Conservation (phyloP, 805 yeast genomes). For the Cyberlindnera lachancei region DNA sequence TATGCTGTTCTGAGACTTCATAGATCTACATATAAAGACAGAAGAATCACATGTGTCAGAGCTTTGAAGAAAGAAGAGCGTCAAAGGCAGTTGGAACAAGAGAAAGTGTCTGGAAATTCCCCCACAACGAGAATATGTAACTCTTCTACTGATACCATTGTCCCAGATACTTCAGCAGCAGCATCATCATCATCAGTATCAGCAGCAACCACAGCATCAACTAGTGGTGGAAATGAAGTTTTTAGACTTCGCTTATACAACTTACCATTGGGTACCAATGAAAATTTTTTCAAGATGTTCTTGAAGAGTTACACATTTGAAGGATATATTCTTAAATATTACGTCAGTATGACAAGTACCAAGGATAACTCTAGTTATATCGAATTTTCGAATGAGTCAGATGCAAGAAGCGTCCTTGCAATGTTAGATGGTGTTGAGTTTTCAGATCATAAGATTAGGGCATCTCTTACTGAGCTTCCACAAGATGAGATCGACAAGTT, state of each 20-base stretch:
- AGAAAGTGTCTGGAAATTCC: too few relatives aligned
- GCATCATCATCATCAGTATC: too few relatives aligned
- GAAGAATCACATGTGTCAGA: slow-evolving; percentile 22
- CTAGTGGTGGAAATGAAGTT: not conserved
- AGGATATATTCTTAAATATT: slow-evolving; percentile 17
- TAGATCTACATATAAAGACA: slow-evolving; percentile 22
- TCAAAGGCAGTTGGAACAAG: slow-evolving; percentile 6
- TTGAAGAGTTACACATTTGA: slow-evolving; percentile 17
- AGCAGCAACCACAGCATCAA: not conserved
- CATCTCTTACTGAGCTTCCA: slow-evolving; percentile 8
- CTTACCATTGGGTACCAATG: slow-evolving; percentile 20
- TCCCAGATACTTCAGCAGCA: too few relatives aligned
- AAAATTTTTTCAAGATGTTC: slow-evolving; percentile 22
- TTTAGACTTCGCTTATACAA: slow-evolving; percentile 19
- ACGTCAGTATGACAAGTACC: slow-evolving; percentile 5
- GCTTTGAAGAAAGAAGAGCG: slow-evolving; percentile 22
- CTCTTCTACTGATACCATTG: too few relatives aligned
- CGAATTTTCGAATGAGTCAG: slow-evolving; percentile 20
- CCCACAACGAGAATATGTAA: too few relatives aligned
- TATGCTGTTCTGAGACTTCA: slow-evolving; percentile 31
- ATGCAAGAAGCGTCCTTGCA: slow-evolving; percentile 16
- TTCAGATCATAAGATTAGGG: slow-evolving; percentile 12
- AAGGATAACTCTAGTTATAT: slow-evolving; percentile 14
- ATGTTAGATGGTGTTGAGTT: slow-evolving; percentile 21
- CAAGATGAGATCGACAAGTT: not conserved